A percentile compares a stretch with the other conserved stretches of the same genome.
These are phyloP conservation scores for Aspergillus tamarii DNA, from an alignment of 2,329 filamentous ascomycete genomes.

Conservation along the genomic window DNA sequence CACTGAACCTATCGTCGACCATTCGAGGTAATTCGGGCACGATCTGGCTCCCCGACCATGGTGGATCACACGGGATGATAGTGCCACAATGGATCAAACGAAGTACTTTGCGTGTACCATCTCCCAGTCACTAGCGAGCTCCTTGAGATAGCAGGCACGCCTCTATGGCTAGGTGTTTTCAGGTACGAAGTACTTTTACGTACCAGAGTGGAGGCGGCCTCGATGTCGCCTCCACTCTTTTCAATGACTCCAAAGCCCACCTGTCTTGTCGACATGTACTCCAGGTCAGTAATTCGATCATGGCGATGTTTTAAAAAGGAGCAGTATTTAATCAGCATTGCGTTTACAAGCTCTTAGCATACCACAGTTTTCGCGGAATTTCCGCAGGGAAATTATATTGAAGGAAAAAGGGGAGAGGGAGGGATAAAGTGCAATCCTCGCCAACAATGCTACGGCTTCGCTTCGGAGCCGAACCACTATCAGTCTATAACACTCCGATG, in stretches of 20 bases:
- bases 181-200: neutral
- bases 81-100: neutral
- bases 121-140: neutral
- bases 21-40: neutral
- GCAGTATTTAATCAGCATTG: neutral
- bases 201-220: neutral
- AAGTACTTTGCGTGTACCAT: neutral
- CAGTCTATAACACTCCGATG: neutral
- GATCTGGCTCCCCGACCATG: neutral
- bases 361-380: neutral
- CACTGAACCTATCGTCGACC: neutral
- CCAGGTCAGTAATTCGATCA: neutral
- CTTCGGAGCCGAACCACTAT: neutral
- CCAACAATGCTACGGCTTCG: neutral
- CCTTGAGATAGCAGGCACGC: neutral
- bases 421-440: neutral
- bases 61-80: neutral
- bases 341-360: neutral
- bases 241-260: neutral
- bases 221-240: neutral
- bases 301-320: neutral
- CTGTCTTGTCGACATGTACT: neutral
- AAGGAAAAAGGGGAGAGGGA: neutral
- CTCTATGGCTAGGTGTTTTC: neutral
- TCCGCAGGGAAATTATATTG: neutral